Evolutionary conservation across 169 alveolate species (phyloP).

Genomic region (Cryptosporidium ubiquitum): DNA sequence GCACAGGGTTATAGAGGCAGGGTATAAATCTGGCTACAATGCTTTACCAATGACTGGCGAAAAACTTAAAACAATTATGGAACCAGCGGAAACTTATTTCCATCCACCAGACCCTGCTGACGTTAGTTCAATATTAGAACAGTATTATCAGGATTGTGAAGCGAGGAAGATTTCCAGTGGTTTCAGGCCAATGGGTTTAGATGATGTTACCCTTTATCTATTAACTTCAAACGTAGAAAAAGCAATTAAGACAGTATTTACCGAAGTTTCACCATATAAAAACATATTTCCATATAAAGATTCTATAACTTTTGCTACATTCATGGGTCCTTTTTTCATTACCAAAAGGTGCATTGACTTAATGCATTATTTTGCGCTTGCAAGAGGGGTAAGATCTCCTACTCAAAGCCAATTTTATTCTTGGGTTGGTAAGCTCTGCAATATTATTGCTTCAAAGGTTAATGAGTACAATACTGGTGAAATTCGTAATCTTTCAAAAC

Average conservation of each 20-base stretch:
- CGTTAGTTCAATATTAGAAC: slow-evolving; percentile 60
- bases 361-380: slow-evolving; percentile 68
- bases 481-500: slow-evolving; percentile 33
- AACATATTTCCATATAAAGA: slow-evolving; percentile 46
- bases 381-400: slow-evolving; percentile 70
- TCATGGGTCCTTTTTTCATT: slow-evolving; percentile 71
- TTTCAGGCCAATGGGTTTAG: slow-evolving; percentile 68
- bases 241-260: slow-evolving; percentile 54
- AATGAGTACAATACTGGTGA: slow-evolving; percentile 57
- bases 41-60: slow-evolving; percentile 67
- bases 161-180: slow-evolving; percentile 70
- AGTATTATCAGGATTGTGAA: slow-evolving; percentile 66
- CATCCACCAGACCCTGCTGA: slow-evolving; percentile 72
- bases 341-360: slow-evolving; percentile 63
- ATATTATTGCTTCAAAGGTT: slow-evolving; percentile 39
- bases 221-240: slow-evolving; percentile 62
- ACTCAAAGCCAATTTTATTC: slow-evolving; percentile 37
- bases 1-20: slow-evolving; percentile 70
- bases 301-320: slow-evolving; percentile 58
- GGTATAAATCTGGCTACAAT: slow-evolving; percentile 60
- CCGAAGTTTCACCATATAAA: slow-evolving; percentile 62
- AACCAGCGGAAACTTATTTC: slow-evolving; percentile 59
- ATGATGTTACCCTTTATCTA: slow-evolving; percentile 56
- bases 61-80: slow-evolving; percentile 30
- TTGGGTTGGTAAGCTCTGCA: slow-evolving; percentile 65